Conservation (phyloP, 2,329 filamentous ascomycete species). For the Fusarium brevicatenulatum region DNA sequence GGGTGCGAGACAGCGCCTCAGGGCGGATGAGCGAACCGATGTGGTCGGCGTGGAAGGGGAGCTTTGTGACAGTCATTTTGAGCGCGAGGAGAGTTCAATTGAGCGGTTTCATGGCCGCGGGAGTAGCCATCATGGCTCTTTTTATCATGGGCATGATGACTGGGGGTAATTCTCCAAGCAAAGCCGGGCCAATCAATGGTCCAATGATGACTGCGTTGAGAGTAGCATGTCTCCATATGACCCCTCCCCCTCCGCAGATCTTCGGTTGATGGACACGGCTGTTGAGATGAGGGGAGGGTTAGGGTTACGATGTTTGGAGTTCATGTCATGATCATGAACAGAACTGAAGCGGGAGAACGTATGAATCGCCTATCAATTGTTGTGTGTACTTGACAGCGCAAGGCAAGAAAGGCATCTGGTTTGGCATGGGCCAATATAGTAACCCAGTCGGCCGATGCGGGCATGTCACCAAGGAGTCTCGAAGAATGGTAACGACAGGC, state of each 20-base stretch:
- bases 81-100: slow-evolving; percentile 4
- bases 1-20: slow-evolving; percentile 66
- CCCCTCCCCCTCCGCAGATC: slow-evolving; percentile 43
- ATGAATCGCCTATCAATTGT: too few species aligned
- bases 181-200: slow-evolving; percentile 14
- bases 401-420: background rate
- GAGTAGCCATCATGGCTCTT: slow-evolving; percentile 29
- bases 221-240: slow-evolving; percentile 32
- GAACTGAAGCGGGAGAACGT: background rate
- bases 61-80: slow-evolving; percentile 43
- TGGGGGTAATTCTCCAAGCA: slow-evolving; percentile 19
- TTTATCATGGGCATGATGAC: slow-evolving; percentile 38
- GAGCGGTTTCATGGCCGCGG: background rate
- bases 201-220: slow-evolving; percentile 36
- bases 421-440: background rate
- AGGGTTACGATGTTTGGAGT: background rate
- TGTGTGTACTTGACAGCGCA: background rate
- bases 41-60: slow-evolving; percentile 77
- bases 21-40: slow-evolving; percentile 77
- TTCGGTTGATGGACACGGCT: slow-evolving; percentile 43
- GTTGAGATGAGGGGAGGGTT: slow-evolving; percentile 36
- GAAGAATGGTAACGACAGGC: background rate
- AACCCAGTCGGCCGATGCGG: background rate
- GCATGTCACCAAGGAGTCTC: background rate
- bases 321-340: background rate